Evolutionary conservation across 345 rosid species (phyloP).

Genomic region (Streptanthus diversifolius): DNA sequence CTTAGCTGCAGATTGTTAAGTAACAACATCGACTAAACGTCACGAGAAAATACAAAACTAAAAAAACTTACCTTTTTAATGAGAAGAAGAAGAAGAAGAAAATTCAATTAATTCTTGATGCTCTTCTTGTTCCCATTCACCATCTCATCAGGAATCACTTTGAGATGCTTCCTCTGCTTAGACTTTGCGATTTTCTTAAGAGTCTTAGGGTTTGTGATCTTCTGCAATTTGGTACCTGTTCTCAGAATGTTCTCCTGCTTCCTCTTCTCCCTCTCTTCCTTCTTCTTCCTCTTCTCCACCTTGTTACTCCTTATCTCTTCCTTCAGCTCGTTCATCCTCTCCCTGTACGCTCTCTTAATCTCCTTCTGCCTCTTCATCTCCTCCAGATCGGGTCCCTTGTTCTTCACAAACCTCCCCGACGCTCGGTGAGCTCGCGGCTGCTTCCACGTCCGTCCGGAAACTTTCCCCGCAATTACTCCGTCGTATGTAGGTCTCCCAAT

Average conservation of each 20-base stretch:
- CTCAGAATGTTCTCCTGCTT: slow-evolving; percentile 76
- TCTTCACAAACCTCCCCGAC: slow-evolving; percentile 64
- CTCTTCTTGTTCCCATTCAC: slow-evolving; percentile 28
- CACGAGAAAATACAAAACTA: neutral
- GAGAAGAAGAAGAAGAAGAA: too few relatives aligned
- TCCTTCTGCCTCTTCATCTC: slow-evolving; percentile 66
- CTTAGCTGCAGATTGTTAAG: slow-evolving; percentile 8
- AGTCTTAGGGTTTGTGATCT: slow-evolving; percentile 74
- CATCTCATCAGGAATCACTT: slow-evolving; percentile 64
- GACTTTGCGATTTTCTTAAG: slow-evolving; percentile 72
- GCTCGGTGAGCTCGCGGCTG: slow-evolving; percentile 60
- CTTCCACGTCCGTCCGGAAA: slow-evolving; percentile 85
- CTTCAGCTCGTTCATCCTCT: slow-evolving; percentile 70
- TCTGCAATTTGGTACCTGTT: slow-evolving; percentile 81
- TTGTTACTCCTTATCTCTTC: slow-evolving; percentile 78
- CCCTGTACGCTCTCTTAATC: slow-evolving; percentile 74
- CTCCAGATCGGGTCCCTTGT: slow-evolving; percentile 49
- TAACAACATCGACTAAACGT: neutral
- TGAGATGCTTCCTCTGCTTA: slow-evolving; percentile 75
- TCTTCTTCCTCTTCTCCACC: slow-evolving; percentile 76
- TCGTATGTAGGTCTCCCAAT: slow-evolving; percentile 69
- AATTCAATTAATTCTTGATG: neutral
- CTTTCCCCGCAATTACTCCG: slow-evolving; percentile 92
- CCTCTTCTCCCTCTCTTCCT: slow-evolving; percentile 86
- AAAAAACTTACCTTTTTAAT: slow-evolving; percentile 12